Evolutionary conservation across 768 basidiomycete genomes (phyloP), one percentile per base, ranked within the genome.

Genomic region (Tephrocybe sp.): DNA sequence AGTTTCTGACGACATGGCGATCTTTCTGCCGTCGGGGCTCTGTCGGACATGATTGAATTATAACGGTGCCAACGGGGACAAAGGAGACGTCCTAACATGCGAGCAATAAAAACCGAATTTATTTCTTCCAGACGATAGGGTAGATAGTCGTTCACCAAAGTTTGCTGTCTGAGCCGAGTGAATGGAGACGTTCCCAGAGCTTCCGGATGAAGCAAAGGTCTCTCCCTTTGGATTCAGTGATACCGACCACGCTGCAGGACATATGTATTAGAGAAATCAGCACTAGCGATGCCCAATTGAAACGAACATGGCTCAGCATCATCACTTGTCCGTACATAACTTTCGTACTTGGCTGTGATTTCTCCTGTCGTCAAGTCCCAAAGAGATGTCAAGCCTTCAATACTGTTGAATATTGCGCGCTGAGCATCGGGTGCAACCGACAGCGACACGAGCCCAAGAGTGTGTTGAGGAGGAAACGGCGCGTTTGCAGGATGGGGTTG

Each of bases 1-100:
- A 1, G 82, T 78, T 65, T 96, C 93, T 8, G 85, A 82, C 3
- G 92, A 82, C 55, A 96, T 75, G 13, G 90, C 94, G 39, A 98
- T 68, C 35, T 83, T 80, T 55, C 78, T 78, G 34, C 94, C 93
- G 61, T 96, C 91, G 12, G 94, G 92, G 58, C 90, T 94, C 94
- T 96, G 64, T 49, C 24, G 5, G 26, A 27, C 28, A 27, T 47
- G 19, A 36, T 47, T 45, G 11, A 16, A 16, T 38, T 13, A 18
- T n/a, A n/a, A n/a, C n/a, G n/a, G n/a, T n/a, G n/a, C n/a, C n/a
- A n/a, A n/a, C n/a, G n/a, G n/a, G n/a, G n/a, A n/a, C n/a, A n/a
- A n/a, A n/a, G n/a, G 18, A 25, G 16, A 30, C 27, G 15, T 44
- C 76, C 82, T 49, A 64, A 89, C 87, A 70, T 90, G 76, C 52